phyloP scores from a whole-genome alignment of 371 early-diverging fungal genomes.

The Apophysomyces trapeziformis region DNA sequence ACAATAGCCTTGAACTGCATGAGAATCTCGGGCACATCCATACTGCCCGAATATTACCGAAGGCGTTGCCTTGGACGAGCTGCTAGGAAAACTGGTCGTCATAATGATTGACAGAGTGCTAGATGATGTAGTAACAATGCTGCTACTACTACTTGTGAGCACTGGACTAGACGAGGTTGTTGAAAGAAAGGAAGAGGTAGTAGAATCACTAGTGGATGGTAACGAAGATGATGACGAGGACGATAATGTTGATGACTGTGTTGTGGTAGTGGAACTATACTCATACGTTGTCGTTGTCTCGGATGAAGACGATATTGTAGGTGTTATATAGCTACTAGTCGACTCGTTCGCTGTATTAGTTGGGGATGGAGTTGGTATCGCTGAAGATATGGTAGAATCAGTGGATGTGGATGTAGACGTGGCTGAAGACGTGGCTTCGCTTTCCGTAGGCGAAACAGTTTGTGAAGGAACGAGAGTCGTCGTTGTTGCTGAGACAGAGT shows the following conservation, averaged over 20 bases:
- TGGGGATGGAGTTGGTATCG: too few relatives aligned
- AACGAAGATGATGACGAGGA: too few relatives aligned
- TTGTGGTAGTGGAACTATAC: neutral
- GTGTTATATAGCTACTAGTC: too few relatives aligned
- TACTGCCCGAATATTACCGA: conserved; percentile 30
- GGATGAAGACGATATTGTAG: too few relatives aligned
- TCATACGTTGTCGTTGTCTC: neutral
- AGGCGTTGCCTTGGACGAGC: conserved; percentile 38
- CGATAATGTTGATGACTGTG: too few relatives aligned
- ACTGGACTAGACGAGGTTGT: neutral
- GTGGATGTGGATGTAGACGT: too few relatives aligned
- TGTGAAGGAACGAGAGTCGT: too few relatives aligned
- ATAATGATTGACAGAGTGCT: neutral
- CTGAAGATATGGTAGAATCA: too few relatives aligned
- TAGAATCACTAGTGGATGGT: neutral
- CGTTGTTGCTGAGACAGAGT: too few relatives aligned
- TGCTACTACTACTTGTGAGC: neutral
- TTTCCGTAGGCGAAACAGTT: too few relatives aligned
- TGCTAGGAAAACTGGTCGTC: conserved; percentile 19
- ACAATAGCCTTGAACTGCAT: conserved; percentile 28
- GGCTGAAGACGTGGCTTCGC: too few relatives aligned
- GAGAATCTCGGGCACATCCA: conserved; percentile 32
- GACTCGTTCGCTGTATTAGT: too few relatives aligned
- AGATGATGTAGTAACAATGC: neutral
- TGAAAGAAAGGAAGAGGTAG: neutral